These are phyloP conservation scores for Curvularia lunata DNA, from an alignment of 2,329 filamentous ascomycete species.

Conservation along the genomic window DNA sequence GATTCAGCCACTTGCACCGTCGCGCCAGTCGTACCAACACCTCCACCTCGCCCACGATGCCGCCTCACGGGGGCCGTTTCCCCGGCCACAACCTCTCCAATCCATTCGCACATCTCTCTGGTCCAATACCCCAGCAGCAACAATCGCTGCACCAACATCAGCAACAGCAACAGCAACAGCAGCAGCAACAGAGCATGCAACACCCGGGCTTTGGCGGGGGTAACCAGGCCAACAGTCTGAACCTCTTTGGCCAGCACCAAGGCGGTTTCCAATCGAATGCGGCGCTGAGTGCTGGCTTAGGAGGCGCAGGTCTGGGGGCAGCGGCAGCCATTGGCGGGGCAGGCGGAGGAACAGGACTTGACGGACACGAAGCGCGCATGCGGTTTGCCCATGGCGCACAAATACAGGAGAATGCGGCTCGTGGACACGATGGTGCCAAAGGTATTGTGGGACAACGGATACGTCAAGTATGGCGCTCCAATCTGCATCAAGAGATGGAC, in stretches of 20 bases:
- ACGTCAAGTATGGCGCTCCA: constrained; percentile 94
- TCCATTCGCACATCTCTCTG: constrained; percentile 63
- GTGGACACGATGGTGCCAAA: constrained; percentile 63
- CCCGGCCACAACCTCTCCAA: constrained; percentile 64
- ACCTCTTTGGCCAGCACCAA: constrained; percentile 56
- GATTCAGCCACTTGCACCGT: not conserved
- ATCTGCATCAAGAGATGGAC: constrained; percentile 89
- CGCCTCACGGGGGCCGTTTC: constrained; percentile 65
- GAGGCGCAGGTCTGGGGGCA: constrained; percentile 64
- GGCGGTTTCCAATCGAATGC: constrained; percentile 57
- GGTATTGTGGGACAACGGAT: constrained; percentile 73
- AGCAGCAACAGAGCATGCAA: constrained; percentile 63
- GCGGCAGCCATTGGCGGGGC: constrained; percentile 59
- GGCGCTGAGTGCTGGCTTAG: constrained; percentile 61
- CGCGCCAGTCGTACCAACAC: constrained; percentile 27
- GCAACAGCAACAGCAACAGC: constrained; percentile 56
- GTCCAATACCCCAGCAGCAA: constrained; percentile 45
- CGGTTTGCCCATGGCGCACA: constrained; percentile 78
- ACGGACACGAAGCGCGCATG: constrained; percentile 85
- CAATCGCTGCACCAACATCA: constrained; percentile 54
- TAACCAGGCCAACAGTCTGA: constrained; percentile 66
- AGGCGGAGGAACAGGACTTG: constrained; percentile 69
- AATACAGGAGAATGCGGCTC: constrained; percentile 57
- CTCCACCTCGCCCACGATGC: constrained; percentile 54
- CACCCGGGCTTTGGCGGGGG: constrained; percentile 69